These are phyloP conservation scores for Chytriomyces confervae DNA, from an alignment of 192 early-diverging fungal species.

Conservation along the genomic window DNA sequence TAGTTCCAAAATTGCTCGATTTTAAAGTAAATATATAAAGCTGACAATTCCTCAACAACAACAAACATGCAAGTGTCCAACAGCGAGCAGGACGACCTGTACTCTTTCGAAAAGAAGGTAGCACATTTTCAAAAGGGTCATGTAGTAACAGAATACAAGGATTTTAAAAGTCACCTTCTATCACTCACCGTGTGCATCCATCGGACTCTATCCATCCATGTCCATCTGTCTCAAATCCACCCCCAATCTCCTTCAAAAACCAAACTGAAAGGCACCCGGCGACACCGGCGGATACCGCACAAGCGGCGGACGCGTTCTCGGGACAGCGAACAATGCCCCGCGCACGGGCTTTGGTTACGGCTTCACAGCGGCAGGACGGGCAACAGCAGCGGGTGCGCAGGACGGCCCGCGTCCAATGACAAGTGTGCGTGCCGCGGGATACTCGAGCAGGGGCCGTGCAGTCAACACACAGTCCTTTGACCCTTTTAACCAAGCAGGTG, in stretches of 20 bases:
- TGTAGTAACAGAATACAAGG: not conserved
- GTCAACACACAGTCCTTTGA: slow-evolving; percentile 52
- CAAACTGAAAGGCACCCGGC: slow-evolving; percentile 3
- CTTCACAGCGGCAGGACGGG: slow-evolving; percentile 22
- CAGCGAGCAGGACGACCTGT: slow-evolving; percentile 56
- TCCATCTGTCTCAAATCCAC: not conserved
- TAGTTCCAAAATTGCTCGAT: too few relatives aligned
- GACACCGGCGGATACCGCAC: slow-evolving; percentile 32
- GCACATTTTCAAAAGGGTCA: not conserved
- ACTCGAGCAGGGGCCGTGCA: slow-evolving; percentile 56
- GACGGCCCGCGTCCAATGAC: slow-evolving; percentile 60
- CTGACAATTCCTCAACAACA: not conserved
- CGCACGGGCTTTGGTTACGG: slow-evolving; percentile 15
- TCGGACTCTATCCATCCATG: too few relatives aligned
- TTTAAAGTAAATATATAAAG: not conserved
- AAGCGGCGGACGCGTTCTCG: slow-evolving; percentile 27
- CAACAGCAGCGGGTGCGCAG: slow-evolving; percentile 27
- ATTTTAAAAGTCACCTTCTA: not conserved
- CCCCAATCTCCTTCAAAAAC: not conserved
- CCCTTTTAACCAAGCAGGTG: slow-evolving; percentile 64
- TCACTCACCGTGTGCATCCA: not conserved
- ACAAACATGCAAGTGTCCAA: not conserved
- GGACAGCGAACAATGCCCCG: slow-evolving; percentile 37
- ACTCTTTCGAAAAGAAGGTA: slow-evolving; percentile 61
- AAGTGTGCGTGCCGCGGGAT: slow-evolving; percentile 62